Conservation (phyloP, 306 rosid genomes). For the Begonia masoniana region DNA sequence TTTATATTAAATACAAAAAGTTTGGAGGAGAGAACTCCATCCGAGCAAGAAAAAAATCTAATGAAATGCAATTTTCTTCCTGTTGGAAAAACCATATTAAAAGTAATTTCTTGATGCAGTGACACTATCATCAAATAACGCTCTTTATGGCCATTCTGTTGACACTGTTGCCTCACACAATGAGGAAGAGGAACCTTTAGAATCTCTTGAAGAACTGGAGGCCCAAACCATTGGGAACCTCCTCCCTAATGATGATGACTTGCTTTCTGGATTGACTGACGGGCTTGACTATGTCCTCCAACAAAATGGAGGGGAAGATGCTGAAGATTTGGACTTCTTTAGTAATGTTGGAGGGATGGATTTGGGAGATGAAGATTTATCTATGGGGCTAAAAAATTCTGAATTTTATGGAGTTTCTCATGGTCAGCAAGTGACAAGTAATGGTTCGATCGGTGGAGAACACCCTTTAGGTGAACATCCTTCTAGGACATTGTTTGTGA, state of each 20-base stretch:
- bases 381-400: slow-evolving; percentile 17
- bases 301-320: slow-evolving; percentile 20
- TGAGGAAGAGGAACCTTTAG: slow-evolving; percentile 32
- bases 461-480: slow-evolving; percentile 37
- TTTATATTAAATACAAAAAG: no score
- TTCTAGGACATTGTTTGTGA: slow-evolving; percentile 34
- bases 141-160: slow-evolving; percentile 29
- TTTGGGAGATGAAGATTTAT: slow-evolving; percentile 24
- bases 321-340: slow-evolving; percentile 32
- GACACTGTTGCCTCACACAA: slow-evolving; percentile 31
- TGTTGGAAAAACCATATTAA: no score
- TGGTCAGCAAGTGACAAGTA: slow-evolving; percentile 11
- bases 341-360: slow-evolving; percentile 42
- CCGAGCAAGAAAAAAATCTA: no score
- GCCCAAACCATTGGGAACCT: slow-evolving; percentile 41
- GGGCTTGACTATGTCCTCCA: slow-evolving; percentile 22
- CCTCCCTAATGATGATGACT: slow-evolving; percentile 32
- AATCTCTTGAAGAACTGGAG: slow-evolving; percentile 31
- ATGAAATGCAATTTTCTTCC: no score
- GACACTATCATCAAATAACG: slow-evolving; percentile 15
- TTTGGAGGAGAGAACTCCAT: no score
- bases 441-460: slow-evolving; percentile 24
- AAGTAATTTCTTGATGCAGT: slow-evolving; percentile 14
- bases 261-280: slow-evolving; percentile 28
- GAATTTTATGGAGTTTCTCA: slow-evolving; percentile 23